phyloP scores from a whole-genome alignment of 2,329 filamentous ascomycete genomes.

The Trichoderma asperellum region DNA sequence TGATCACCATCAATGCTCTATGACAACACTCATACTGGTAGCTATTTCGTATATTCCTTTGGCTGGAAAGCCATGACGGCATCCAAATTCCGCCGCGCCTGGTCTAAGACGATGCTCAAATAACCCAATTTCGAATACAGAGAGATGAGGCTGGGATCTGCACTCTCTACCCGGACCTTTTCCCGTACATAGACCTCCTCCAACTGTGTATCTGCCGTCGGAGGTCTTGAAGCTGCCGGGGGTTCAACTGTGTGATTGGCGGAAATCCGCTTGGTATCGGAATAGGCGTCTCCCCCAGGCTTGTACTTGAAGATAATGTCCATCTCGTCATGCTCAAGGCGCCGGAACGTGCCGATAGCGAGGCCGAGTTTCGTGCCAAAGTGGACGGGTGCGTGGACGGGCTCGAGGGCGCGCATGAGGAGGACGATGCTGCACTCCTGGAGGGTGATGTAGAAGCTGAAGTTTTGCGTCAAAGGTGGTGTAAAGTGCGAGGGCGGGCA shows the following conservation, averaged over 20 bases:
- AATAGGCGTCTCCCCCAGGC: constrained; percentile 38
- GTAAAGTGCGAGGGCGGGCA: constrained; percentile 50
- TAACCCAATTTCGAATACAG: constrained; percentile 82
- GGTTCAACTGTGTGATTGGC: constrained; percentile 35
- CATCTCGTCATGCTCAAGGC: constrained; percentile 77
- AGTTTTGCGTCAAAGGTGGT: constrained; percentile 55
- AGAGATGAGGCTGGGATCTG: constrained; percentile 83
- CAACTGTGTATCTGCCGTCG: constrained; percentile 30
- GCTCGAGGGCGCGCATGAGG: constrained; percentile 70
- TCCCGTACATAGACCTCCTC: constrained; percentile 81
- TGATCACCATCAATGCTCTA: neutral
- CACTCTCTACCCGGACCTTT: constrained; percentile 85
- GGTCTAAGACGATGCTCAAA: constrained; percentile 71
- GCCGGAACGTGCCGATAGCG: constrained; percentile 67
- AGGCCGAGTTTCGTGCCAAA: constrained; percentile 69
- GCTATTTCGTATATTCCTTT: constrained; percentile 27
- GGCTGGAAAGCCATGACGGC: constrained; percentile 72
- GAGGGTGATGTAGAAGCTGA: constrained; percentile 76
- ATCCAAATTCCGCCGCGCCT: constrained; percentile 72
- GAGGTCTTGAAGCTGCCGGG: constrained; percentile 29
- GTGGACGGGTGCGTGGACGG: constrained; percentile 64
- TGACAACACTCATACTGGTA: neutral
- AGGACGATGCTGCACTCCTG: constrained; percentile 72
- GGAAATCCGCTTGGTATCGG: constrained; percentile 35
- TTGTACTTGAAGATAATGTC: constrained; percentile 73